These are phyloP conservation scores for Pichia sp. DNA, from an alignment of 1,139 yeast species.

Conservation along the genomic window DNA sequence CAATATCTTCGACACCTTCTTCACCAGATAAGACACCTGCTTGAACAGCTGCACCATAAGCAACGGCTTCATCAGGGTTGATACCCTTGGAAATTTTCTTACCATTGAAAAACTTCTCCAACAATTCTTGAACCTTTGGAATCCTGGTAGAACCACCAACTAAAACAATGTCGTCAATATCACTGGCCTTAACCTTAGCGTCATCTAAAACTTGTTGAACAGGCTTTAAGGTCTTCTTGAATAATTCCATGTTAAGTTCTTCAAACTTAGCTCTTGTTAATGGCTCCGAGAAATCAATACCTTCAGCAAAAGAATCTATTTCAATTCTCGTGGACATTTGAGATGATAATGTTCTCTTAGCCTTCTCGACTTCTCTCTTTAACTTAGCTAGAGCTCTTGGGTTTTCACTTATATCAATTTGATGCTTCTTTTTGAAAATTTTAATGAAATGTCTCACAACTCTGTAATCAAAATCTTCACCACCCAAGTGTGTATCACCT, in stretches of 20 bases:
- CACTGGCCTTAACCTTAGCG: constrained; percentile 76
- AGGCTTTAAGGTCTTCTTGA: constrained; percentile 87
- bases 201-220: constrained; percentile 91
- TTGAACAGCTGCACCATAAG: constrained; percentile 97
- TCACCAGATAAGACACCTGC: constrained; percentile 95
- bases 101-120: constrained; percentile 84
- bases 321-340: constrained; percentile 88
- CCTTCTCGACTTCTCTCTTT: constrained; percentile 96
- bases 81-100: constrained; percentile 94
- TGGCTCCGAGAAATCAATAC: constrained; percentile 91
- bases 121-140: constrained; percentile 91
- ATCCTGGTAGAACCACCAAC: constrained; percentile 99
- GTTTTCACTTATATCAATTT: constrained; percentile 69
- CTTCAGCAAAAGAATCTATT: constrained; percentile 92
- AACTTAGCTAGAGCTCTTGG: constrained; percentile 80
- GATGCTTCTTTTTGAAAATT: constrained; percentile 84
- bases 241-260: constrained; percentile 81
- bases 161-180: constrained; percentile 85
- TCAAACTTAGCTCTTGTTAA: constrained; percentile 93
- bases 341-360: constrained; percentile 88
- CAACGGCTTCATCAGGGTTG: constrained; percentile 97
- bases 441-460: constrained; percentile 81
- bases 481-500: constrained; percentile 95
- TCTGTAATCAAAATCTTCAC: constrained; percentile 94
- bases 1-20: constrained; percentile 73